Base-by-base conservation (phyloP, 176 grass and related monocot genomes). In the Chloris gayana region DNA sequence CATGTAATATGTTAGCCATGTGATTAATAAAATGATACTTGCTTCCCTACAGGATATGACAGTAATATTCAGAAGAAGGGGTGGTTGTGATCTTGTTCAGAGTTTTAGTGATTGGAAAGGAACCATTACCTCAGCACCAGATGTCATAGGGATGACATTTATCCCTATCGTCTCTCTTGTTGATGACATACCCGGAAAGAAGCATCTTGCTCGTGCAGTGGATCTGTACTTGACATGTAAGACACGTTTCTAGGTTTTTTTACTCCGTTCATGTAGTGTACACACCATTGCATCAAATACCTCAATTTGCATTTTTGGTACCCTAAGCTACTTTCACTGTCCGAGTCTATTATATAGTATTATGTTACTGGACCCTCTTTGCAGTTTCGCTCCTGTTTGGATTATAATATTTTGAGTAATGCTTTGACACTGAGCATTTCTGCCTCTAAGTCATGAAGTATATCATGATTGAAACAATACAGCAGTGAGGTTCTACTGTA, bases 111-210 rank as follows among this genome's bases (percentile, higher is more conserved):
- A 95, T 19, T 99, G 96, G 96, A 89, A 72, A 75, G 79, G 57
- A 50, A 99, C 96, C 37, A 59, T 99, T 82, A 17, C 79, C 59
- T 88, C 81, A 53, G 88, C 96, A 56, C 96, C 96, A 85, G 96
- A 99, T 90, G 93, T 99, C 80, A 95, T 99, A 87, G 91, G 84
- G 79, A 99, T 99, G 91, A 95, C 90, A 61, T 99, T 99, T 89
- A 34, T 77, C 56, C 87, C 93, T 64, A 93, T 99, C 67, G 78
- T 93, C 82, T 99, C 90, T 80, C 93, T 99, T 89, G 74, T 99
- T 26, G 79, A 88, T 56, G 90, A 86, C 65, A 63, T 90, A 32
- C 96, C 93, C 41, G 90, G 88, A 82, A 90, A 81, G 79, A 89
- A 90, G 75, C 86, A 95, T 73, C 87, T 99, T 50, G 82, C 90